A percentile compares a stretch with the other conserved stretches of the same genome.
These are phyloP conservation scores for Cicer judaicum DNA, from an alignment of 306 rosid genomes.

Conservation along the genomic window DNA sequence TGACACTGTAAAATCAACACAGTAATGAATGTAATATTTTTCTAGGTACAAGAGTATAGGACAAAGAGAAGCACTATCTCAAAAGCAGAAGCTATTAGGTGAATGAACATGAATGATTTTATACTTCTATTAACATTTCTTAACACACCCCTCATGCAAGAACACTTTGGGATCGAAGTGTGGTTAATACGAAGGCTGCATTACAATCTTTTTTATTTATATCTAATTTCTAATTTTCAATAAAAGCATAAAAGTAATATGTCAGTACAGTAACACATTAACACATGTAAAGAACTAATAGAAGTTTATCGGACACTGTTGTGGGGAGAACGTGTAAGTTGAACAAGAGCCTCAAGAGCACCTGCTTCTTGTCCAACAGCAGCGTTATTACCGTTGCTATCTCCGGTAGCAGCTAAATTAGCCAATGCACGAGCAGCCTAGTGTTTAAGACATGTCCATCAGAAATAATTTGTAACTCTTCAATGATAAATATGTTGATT, in stretches of 20 bases:
- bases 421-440: constrained; percentile 99
- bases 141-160: constrained; percentile 2
- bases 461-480: not conserved
- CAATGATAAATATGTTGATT: constrained; percentile 8
- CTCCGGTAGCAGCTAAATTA: constrained; percentile 99
- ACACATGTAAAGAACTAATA: constrained; percentile 23
- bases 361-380: constrained; percentile 99
- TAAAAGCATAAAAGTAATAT: constrained; percentile 8
- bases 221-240: constrained; percentile 20
- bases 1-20: constrained; percentile 9
- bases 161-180: not conserved
- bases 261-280: not conserved
- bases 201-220: not conserved
- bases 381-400: constrained; percentile 95
- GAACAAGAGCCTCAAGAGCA: constrained; percentile 99
- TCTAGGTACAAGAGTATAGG: constrained; percentile 21
- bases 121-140: not conserved
- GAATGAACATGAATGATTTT: not conserved
- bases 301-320: constrained; percentile 89
- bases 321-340: constrained; percentile 89
- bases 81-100: constrained; percentile 17
- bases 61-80: constrained; percentile 29
- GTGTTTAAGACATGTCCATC: constrained; percentile 21
- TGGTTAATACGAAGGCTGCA: not conserved
- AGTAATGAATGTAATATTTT: constrained; percentile 19